phyloP scores from a whole-genome alignment of 2,329 filamentous ascomycete genomes.

The Myriosclerotinia curreyana region DNA sequence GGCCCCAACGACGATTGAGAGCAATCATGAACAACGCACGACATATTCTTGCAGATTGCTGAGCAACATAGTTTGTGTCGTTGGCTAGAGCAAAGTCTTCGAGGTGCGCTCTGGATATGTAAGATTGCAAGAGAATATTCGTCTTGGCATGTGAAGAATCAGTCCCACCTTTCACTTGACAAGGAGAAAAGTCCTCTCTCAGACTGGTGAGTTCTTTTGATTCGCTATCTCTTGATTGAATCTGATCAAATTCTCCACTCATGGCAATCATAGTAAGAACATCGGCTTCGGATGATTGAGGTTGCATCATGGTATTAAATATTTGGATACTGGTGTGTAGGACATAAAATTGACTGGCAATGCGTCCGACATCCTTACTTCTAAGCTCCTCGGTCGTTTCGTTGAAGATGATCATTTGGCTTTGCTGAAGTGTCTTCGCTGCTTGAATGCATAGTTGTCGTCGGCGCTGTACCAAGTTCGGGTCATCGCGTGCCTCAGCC shows the following conservation, averaged over 20 bases:
- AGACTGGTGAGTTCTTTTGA: constrained; percentile 79
- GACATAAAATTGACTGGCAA: constrained; percentile 96
- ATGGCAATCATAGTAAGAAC: constrained; percentile 94
- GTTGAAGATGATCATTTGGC: constrained; percentile 99
- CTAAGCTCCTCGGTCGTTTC: constrained; percentile 89
- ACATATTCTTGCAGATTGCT: constrained; percentile 93
- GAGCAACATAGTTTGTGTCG: constrained; percentile 90
- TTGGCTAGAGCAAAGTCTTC: constrained; percentile 94
- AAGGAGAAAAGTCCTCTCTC: constrained; percentile 60
- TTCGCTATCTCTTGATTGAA: constrained; percentile 88
- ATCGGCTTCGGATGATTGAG: constrained; percentile 82
- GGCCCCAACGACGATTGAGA: constrained; percentile 89
- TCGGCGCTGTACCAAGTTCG: constrained; percentile 78
- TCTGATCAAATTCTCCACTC: constrained; percentile 97
- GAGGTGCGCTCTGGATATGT: constrained; percentile 81
- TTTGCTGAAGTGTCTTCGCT: constrained; percentile 80
- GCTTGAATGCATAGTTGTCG: constrained; percentile 85
- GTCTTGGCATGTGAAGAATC: constrained; percentile 83
- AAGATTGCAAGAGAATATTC: constrained; percentile 90
- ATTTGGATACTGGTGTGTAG: constrained; percentile 90
- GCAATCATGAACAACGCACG: constrained; percentile 96
- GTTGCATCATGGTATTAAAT: constrained; percentile 93
- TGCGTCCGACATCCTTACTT: constrained; percentile 91
- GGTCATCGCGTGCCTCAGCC: constrained; percentile 85
- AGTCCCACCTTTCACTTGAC: constrained; percentile 69